Evolutionary conservation across 2,329 filamentous ascomycete genomes (phyloP).

Genomic region (Graphilbum fragrans): DNA sequence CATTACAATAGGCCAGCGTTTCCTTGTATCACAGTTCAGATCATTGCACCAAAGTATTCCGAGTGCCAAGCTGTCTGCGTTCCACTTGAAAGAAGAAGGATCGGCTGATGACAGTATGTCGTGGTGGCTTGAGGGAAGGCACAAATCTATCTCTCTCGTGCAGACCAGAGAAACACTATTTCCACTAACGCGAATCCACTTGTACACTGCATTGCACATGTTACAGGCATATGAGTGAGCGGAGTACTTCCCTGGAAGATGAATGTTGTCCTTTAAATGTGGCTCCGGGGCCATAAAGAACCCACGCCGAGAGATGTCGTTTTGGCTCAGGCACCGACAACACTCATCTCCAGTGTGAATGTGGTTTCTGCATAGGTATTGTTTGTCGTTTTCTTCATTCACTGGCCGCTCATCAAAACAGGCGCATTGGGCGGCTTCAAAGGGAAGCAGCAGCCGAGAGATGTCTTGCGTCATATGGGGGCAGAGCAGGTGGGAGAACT

Average conservation of each 20-base stretch:
- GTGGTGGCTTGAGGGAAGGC: background rate
- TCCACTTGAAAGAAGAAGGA: background rate
- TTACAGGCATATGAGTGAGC: background rate
- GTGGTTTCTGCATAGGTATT: background rate
- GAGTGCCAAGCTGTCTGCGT: background rate
- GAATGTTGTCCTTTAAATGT: background rate
- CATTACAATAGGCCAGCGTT: too few relatives aligned
- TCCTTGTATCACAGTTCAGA: background rate
- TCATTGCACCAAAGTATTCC: background rate
- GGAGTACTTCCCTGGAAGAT: too few relatives aligned
- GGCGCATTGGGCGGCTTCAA: background rate
- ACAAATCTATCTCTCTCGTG: background rate
- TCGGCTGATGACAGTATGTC: background rate
- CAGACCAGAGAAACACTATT: background rate
- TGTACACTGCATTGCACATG: background rate
- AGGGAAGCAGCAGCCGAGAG: background rate
- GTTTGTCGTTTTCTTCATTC: background rate
- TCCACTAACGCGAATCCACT: background rate
- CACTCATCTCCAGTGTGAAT: too few relatives aligned
- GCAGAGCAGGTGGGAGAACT: background rate
- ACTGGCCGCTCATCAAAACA: background rate
- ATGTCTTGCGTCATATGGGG: background rate
- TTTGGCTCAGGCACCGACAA: background rate
- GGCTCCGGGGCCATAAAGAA: background rate
- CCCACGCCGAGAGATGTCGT: background rate